These are phyloP conservation scores for Saccharomycopsis fermentans DNA, from an alignment of 805 yeast genomes.

Conservation along the genomic window DNA sequence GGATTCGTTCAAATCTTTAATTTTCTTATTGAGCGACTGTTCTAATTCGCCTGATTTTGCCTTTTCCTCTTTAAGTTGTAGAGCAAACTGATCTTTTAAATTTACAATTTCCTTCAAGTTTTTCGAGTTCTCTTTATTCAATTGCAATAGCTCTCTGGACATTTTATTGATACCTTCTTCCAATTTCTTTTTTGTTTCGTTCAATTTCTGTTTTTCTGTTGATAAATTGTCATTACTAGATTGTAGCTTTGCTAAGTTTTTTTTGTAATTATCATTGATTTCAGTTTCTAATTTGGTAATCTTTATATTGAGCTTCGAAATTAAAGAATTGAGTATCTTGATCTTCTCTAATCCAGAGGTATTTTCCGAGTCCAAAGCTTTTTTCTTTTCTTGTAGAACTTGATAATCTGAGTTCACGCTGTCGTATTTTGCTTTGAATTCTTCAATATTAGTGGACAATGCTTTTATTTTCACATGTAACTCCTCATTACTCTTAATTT, in stretches of 20 bases:
- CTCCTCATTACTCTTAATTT: constrained; percentile 21
- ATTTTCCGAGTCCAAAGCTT: background rate
- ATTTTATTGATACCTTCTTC: constrained; percentile 86
- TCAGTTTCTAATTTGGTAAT: constrained; percentile 13
- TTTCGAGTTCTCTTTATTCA: constrained; percentile 50
- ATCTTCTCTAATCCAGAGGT: constrained; percentile 4
- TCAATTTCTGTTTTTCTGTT: constrained; percentile 22
- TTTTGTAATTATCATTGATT: constrained; percentile 11
- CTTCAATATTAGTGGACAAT: constrained; percentile 24
- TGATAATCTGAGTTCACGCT: constrained; percentile 15
- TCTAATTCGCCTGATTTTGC: constrained; percentile 23
- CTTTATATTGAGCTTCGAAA: constrained; percentile 12
- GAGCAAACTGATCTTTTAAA: constrained; percentile 33
- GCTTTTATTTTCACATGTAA: constrained; percentile 29
- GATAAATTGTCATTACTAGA: constrained; percentile 21
- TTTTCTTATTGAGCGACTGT: constrained; percentile 20
- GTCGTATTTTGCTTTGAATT: constrained; percentile 28
- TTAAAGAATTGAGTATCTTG: constrained; percentile 2
- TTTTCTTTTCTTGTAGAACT: constrained; percentile 8
- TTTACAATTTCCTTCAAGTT: constrained; percentile 34
- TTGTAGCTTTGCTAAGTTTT: constrained; percentile 10
- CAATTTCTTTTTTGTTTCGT: constrained; percentile 44
- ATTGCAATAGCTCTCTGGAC: constrained; percentile 69
- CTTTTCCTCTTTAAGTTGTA: constrained; percentile 26
- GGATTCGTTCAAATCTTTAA: background rate